phyloP scores from a whole-genome alignment of 129 eudicot genomes.

The Dittrichia graveolens region DNA sequence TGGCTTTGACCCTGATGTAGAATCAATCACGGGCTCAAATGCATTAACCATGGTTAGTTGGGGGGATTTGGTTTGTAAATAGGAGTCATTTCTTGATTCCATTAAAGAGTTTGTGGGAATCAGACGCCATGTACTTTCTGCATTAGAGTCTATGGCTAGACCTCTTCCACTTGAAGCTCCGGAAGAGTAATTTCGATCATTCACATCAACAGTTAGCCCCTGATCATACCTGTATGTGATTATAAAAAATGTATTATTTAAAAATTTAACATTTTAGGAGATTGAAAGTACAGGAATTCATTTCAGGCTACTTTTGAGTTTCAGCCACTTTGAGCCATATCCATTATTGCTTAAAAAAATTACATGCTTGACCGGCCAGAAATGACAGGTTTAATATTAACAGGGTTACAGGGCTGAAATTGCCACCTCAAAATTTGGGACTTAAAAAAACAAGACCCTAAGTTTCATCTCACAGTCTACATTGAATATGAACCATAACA shows the following conservation, averaged over 20 bases:
- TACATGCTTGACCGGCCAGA: too few relatives aligned
- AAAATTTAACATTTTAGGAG: not conserved
- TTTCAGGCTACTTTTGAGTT: not conserved
- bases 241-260: not conserved
- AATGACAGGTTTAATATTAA: not conserved
- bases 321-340: not conserved
- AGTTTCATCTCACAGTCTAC: too few relatives aligned
- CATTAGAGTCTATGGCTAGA: conserved; percentile 44
- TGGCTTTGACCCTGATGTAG: conserved; percentile 56
- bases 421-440: not conserved
- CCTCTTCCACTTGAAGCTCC: conserved; percentile 54
- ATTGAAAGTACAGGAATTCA: not conserved
- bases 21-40: conserved; percentile 47
- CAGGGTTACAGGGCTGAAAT: not conserved
- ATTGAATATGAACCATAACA: too few relatives aligned
- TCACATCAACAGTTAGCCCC: conserved; percentile 47
- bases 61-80: conserved; percentile 47
- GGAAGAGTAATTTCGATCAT: conserved; percentile 55
- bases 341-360: not conserved
- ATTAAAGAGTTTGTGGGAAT: conserved; percentile 48
- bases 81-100: conserved; percentile 54
- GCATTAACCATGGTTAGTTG: conserved; percentile 51
- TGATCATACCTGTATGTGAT: conserved; percentile 52
- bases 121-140: conserved; percentile 58
- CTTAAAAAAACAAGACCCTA: not conserved